These are phyloP conservation scores for Rosa rugosa DNA, from an alignment of 306 rosid species.

Conservation along the genomic window DNA sequence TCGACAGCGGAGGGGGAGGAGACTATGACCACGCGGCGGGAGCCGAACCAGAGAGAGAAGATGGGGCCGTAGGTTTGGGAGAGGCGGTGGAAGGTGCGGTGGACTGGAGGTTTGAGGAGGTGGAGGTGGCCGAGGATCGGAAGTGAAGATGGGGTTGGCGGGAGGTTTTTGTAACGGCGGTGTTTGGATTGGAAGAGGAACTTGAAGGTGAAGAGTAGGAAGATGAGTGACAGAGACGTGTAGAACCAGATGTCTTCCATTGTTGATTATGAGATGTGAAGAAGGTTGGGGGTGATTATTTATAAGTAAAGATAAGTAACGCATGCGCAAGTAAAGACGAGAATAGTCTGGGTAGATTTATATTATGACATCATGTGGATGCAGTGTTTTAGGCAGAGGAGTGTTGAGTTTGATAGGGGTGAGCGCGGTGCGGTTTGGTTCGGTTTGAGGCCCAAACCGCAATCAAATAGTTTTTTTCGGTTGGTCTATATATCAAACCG, in stretches of 20 bases:
- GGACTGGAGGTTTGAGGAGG: slow-evolving; percentile 43
- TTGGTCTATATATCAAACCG: too few species aligned
- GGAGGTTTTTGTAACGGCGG: slow-evolving; percentile 31
- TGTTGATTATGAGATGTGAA: background rate
- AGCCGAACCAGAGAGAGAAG: slow-evolving; percentile 36
- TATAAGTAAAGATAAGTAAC: background rate
- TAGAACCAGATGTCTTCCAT: slow-evolving; percentile 13
- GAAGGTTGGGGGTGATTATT: background rate
- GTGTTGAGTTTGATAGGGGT: too few species aligned
- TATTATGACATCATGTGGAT: too few species aligned
- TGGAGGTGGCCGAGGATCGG: slow-evolving; percentile 69
- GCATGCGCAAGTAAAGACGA: too few species aligned
- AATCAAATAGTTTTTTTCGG: too few species aligned
- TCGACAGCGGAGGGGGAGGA: slow-evolving; percentile 47
- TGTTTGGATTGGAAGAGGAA: slow-evolving; percentile 21
- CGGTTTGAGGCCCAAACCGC: too few species aligned
- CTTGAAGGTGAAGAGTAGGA: slow-evolving; percentile 28
- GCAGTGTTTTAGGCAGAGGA: too few species aligned
- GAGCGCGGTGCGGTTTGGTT: too few species aligned
- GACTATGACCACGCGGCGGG: slow-evolving; percentile 40
- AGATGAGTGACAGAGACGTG: slow-evolving; percentile 24
- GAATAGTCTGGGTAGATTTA: too few species aligned
- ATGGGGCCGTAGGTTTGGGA: slow-evolving; percentile 49
- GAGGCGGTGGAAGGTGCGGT: slow-evolving; percentile 35
- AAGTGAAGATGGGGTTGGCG: slow-evolving; percentile 51